A percentile compares a stretch with the other conserved stretches of the same genome.
Conservation (phyloP, 495 filamentous ascomycete species). For the Pyrenopolyporus hunteri region DNA sequence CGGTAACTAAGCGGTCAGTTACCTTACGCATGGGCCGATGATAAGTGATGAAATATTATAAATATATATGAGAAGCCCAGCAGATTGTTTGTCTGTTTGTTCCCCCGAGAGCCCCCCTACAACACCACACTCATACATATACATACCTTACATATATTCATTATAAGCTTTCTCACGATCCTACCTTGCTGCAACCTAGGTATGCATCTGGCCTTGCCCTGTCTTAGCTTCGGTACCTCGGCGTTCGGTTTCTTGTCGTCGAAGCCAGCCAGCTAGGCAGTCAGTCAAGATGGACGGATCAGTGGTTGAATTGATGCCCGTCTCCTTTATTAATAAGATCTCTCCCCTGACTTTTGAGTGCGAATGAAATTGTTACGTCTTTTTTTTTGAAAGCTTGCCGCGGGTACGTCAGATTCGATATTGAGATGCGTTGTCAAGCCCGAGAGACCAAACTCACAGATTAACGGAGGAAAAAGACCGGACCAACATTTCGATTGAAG, state of each 20-base stretch:
- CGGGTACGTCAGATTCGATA: background rate
- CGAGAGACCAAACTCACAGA: background rate
- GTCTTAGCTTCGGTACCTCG: constrained; percentile 1
- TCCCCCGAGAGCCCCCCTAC: background rate
- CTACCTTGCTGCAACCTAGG: background rate
- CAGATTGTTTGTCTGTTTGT: background rate
- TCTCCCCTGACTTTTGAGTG: too few relatives aligned
- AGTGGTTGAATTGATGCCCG: too few relatives aligned
- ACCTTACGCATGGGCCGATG: constrained; percentile 19
- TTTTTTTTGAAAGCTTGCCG: background rate
- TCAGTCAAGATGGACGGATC: too few relatives aligned
- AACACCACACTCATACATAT: background rate
- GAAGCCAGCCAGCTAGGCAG: too few relatives aligned
- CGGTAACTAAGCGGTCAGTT: constrained; percentile 34
- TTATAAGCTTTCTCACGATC: background rate
- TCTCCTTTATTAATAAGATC: too few relatives aligned
- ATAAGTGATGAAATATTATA: constrained; percentile 27
- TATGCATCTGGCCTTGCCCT: too few relatives aligned
- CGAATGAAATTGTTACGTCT: too few relatives aligned
- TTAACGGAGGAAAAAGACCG: constrained; percentile 1
- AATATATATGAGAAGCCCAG: constrained; percentile 3
- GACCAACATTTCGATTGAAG: too few relatives aligned
- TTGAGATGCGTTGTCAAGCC: constrained; percentile 5
- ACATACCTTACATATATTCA: background rate
- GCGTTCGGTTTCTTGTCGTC: background rate